Evolutionary conservation across 2,329 filamentous ascomycete genomes (phyloP), one percentile per base, ranked within the genome.

Genomic region (Allantophomopsis cytisporea): DNA sequence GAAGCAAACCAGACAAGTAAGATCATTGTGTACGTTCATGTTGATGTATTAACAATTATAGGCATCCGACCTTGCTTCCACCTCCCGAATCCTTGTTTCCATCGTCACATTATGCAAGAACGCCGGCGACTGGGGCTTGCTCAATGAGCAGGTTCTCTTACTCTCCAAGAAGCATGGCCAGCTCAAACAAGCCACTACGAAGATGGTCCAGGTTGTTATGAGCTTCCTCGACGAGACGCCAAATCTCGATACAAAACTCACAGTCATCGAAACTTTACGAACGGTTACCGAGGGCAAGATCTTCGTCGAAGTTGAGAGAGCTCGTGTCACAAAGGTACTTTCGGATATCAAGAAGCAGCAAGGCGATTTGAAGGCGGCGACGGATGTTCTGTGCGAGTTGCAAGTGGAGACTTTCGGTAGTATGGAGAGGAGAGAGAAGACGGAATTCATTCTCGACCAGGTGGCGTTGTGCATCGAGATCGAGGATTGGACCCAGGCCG

Each of bases 261-360:
- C 84, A 16, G 78, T 94, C 43, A 98, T 98, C 54, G 89, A 98
- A 64, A 93, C 89, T 1, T 63, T 98, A 54, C 78, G 91, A 52
- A 96, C 89, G 33, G 89, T 98, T 37, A 98, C 91, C 7, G 91
- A 98, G 64, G 91, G 91, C 64, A 98, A 98, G 82, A 98, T 98
- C 60, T 98, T 98, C 55, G 89, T 98, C 53, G 91, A 98, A 68
- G 91, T 98, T 39, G 91, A 98, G 71, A 80, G 91, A 50, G 91
- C 91, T 47, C 83, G 91, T 50, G 81, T 98, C 43, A 98, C 91
- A 53, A 86, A 82, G 58, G 93, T 94, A 48, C 72, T 98, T 11
- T 96, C 91, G 38, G 78, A 95, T 61, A 96, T 98, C 70, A 96
- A 96, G 72, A 95, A 94, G 65, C 67, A 83, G 48, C 86, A 96